These are phyloP conservation scores for Rhodotorula glutinis DNA, from an alignment of 1,284 basidiomycete species.

Conservation along the genomic window DNA sequence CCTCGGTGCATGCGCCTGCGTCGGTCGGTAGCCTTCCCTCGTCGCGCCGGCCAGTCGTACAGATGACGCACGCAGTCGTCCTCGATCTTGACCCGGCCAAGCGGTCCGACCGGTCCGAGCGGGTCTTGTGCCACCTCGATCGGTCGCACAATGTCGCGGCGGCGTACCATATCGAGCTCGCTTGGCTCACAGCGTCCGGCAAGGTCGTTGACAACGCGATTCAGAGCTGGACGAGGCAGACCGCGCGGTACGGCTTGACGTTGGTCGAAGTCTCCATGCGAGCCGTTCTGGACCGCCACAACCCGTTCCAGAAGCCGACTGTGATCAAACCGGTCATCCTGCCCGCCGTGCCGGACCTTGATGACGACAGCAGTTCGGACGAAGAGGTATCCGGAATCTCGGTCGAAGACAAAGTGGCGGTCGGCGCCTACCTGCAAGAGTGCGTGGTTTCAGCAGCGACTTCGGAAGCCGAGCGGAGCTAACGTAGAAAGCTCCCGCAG, in stretches of 20 bases:
- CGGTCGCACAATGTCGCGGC: slow-evolving; percentile 86
- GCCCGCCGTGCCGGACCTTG: slow-evolving; percentile 14
- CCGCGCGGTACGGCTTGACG: slow-evolving; percentile 86
- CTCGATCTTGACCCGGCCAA: slow-evolving; percentile 79
- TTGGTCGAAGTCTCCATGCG: slow-evolving; percentile 76
- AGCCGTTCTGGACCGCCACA: slow-evolving; percentile 55
- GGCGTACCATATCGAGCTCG: slow-evolving; percentile 92
- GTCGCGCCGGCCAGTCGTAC: slow-evolving; percentile 16
- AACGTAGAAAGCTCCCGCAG: neutral
- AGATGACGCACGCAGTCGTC: slow-evolving; percentile 75
- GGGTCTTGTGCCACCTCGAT: slow-evolving; percentile 82
- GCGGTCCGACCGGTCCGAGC: slow-evolving; percentile 79
- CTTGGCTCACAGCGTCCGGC: slow-evolving; percentile 96
- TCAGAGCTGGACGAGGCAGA: slow-evolving; percentile 74
- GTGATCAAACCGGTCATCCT: slow-evolving; percentile 52
- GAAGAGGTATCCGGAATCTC: slow-evolving; percentile 8
- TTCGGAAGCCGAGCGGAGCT: neutral
- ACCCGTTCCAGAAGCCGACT: slow-evolving; percentile 79
- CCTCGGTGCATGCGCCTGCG: neutral
- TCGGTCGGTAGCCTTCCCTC: neutral
- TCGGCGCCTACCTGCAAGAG: neutral
- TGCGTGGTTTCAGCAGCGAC: neutral
- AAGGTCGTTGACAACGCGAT: slow-evolving; percentile 89
- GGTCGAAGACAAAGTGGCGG: neutral
- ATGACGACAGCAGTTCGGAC: neutral